These are phyloP conservation scores for Solanum corneliomulleri DNA, from an alignment of 257 asterid species.

Conservation along the genomic window DNA sequence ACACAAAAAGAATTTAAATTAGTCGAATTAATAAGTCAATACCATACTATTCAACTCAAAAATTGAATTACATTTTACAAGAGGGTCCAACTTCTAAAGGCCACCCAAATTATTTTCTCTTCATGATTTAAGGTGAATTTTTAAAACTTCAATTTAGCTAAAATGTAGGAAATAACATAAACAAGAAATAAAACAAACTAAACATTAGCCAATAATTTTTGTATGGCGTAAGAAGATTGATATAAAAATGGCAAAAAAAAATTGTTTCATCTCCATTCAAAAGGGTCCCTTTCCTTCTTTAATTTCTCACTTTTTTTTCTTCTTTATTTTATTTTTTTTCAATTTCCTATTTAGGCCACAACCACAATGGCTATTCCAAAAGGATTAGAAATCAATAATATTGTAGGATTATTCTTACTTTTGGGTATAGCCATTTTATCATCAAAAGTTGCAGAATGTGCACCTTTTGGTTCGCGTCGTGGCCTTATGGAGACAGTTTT, in stretches of 20 bases:
- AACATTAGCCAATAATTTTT: not conserved
- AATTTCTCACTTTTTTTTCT: not conserved
- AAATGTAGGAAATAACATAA: not conserved
- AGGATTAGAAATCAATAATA: not conserved
- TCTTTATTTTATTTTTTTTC: not conserved
- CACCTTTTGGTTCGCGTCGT: slow-evolving; percentile 6
- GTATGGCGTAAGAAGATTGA: not conserved
- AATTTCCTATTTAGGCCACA: not conserved
- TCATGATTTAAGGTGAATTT: not conserved
- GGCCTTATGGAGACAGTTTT: slow-evolving; percentile 36
- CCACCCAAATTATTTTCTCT: not conserved
- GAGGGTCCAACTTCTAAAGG: not conserved
- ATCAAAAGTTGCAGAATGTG: slow-evolving; percentile 6
- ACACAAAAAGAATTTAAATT: not conserved
- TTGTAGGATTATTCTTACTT: not conserved
- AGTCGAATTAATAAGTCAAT: not conserved
- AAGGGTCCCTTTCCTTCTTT: not conserved
- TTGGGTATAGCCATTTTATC: slow-evolving; percentile 14
- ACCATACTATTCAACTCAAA: not conserved
- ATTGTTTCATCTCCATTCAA: not conserved
- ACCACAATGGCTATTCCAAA: slow-evolving; percentile 6
- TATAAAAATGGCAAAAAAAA: not conserved
- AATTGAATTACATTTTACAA: not conserved
- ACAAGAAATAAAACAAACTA: not conserved
- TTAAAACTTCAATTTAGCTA: not conserved